These are phyloP conservation scores for Phytopythium chamaehyphon DNA, from an alignment of 352 stramenopile genomes.

Conservation along the genomic window DNA sequence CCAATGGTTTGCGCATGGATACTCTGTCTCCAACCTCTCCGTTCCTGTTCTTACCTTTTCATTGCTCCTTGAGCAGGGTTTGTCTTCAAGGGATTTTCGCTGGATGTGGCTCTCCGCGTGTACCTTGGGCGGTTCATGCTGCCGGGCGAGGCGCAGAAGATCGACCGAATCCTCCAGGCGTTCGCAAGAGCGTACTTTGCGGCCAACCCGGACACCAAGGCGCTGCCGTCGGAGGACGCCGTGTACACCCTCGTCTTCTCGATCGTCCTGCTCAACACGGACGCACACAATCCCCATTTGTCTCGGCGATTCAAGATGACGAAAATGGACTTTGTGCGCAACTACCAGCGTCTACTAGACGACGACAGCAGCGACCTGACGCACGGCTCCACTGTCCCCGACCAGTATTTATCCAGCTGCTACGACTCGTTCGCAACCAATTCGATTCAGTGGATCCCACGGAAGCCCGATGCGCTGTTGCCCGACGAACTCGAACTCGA, in stretches of 20 bases:
- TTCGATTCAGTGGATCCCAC: constrained; percentile 57
- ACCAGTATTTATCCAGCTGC: constrained; percentile 43
- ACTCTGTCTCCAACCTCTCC: background rate
- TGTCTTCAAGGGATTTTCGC: constrained; percentile 46
- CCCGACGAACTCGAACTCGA: constrained; percentile 63
- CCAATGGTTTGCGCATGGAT: constrained; percentile 28
- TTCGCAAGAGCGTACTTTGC: constrained; percentile 65
- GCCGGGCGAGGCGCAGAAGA: constrained; percentile 77
- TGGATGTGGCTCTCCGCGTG: constrained; percentile 69
- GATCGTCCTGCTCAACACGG: constrained; percentile 74
- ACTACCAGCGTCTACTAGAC: constrained; percentile 52
- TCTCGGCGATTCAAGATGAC: constrained; percentile 69
- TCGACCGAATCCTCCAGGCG: constrained; percentile 79
- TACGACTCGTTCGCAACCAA: constrained; percentile 62
- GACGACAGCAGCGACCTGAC: constrained; percentile 13
- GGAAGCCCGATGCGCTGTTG: constrained; percentile 36
- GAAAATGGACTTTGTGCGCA: constrained; percentile 69
- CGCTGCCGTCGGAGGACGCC: constrained; percentile 64
- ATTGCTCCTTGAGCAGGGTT: constrained; percentile 42
- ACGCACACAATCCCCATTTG: constrained; percentile 70
- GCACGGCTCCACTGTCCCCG: constrained; percentile 35
- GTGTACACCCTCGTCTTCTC: constrained; percentile 81
- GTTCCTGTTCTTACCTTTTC: no score
- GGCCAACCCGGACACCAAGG: constrained; percentile 42
- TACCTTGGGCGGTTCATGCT: constrained; percentile 70